Conservation (phyloP, 768 basidiomycete genomes). For the Panellus pusillus region DNA sequence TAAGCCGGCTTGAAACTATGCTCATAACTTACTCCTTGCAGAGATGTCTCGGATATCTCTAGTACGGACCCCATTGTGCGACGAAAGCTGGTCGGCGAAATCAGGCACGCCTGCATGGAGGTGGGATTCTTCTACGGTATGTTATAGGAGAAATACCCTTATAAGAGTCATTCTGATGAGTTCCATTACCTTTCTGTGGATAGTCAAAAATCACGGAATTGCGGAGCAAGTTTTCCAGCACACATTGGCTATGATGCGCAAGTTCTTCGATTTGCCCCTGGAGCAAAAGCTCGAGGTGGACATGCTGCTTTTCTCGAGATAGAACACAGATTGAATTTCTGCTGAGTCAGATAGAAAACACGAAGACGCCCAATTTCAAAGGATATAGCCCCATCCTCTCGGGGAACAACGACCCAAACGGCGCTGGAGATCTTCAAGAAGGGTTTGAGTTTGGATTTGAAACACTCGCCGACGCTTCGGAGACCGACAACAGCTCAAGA, state of each 20-base stretch:
- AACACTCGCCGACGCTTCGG: conserved; percentile 29
- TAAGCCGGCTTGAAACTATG: conserved; percentile 19
- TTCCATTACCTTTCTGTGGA: background rate
- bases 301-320: background rate
- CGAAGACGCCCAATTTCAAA: conserved; percentile 69
- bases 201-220: conserved; percentile 80
- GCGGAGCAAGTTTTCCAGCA: conserved; percentile 46
- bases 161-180: background rate
- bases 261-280: conserved; percentile 67
- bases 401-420: conserved; percentile 73
- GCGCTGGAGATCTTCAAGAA: conserved; percentile 86
- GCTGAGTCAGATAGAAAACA: conserved; percentile 59
- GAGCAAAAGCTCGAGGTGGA: conserved; percentile 67
- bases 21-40: conserved; percentile 17
- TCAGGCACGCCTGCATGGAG: conserved; percentile 75
- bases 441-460: conserved; percentile 88
- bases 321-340: background rate
- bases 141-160: background rate
- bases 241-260: conserved; percentile 48
- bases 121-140: conserved; percentile 86
- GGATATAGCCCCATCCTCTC: conserved; percentile 72
- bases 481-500: conserved; percentile 25
- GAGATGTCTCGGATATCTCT: conserved; percentile 44
- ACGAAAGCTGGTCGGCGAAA: conserved; percentile 48
- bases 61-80: conserved; percentile 39